Percentiles rank a stretch among this genome's conserved stretches.
phyloP scores from a whole-genome alignment of 2,329 filamentous ascomycete genomes.

The Byssothecium circinans region DNA sequence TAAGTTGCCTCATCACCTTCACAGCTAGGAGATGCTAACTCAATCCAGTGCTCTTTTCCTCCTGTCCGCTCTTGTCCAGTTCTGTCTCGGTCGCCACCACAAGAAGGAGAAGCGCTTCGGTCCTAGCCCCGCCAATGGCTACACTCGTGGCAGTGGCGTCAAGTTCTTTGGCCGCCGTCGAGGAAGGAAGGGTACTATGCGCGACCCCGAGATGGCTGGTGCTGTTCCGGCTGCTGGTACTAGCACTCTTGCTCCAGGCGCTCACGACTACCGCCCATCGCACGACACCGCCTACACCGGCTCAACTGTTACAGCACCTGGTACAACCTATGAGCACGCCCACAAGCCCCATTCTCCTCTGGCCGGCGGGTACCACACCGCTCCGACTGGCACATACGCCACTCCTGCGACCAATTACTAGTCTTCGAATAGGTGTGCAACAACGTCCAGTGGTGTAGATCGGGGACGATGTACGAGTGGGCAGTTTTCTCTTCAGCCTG shows the following conservation, averaged over 20 bases:
- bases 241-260: constrained; percentile 22
- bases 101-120: constrained; percentile 74
- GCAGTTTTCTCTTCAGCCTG: constrained; percentile 3
- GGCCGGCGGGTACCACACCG: constrained; percentile 50
- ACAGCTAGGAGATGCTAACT: constrained; percentile 12
- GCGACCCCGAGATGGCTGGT: constrained; percentile 50
- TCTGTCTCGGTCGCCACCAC: constrained; percentile 69
- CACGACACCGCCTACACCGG: constrained; percentile 56
- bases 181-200: constrained; percentile 39
- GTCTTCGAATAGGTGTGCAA: not conserved
- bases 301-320: constrained; percentile 48
- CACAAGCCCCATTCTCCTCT: constrained; percentile 31
- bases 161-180: constrained; percentile 50
- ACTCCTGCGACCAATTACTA: constrained; percentile 34
- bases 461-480: constrained; percentile 1
- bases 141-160: constrained; percentile 63
- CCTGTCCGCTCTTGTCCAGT: constrained; percentile 68
- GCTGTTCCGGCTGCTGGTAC: constrained; percentile 26
- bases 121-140: constrained; percentile 66
- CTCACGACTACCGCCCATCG: constrained; percentile 46
- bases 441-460: not conserved
- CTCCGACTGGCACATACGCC: constrained; percentile 45
- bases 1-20: constrained; percentile 48
- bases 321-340: constrained; percentile 36
- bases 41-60: constrained; percentile 69